phyloP scores from a whole-genome alignment of 495 filamentous ascomycete genomes.

The Penicillium robsamsonii region DNA sequence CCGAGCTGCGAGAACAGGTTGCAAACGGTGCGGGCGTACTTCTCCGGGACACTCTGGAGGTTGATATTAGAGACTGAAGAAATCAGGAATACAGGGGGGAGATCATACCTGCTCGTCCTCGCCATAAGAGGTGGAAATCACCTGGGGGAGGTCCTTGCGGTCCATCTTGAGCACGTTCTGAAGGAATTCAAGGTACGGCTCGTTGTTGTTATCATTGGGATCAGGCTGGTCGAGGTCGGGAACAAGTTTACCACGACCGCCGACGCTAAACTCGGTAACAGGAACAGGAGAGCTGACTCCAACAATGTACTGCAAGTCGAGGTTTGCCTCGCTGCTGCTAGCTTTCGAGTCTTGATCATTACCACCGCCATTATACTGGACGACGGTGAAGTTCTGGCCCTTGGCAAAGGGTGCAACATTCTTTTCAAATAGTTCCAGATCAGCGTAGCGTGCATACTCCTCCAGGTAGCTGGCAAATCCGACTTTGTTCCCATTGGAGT shows the following conservation, averaged over 20 bases:
- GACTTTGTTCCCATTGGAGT: slow-evolving; percentile 45
- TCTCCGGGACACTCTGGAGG: slow-evolving; percentile 59
- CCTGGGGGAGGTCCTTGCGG: slow-evolving; percentile 61
- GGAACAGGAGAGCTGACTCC: slow-evolving; percentile 58
- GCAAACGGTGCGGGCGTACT: slow-evolving; percentile 69
- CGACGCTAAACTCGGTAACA: slow-evolving; percentile 65
- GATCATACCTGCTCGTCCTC: slow-evolving; percentile 62
- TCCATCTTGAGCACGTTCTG: slow-evolving; percentile 54
- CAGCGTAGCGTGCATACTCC: slow-evolving; percentile 60
- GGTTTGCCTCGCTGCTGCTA: slow-evolving; percentile 66
- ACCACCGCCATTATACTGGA: slow-evolving; percentile 55
- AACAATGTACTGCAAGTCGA: slow-evolving; percentile 71
- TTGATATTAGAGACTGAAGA: slow-evolving; percentile 5
- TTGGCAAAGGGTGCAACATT: slow-evolving; percentile 52
- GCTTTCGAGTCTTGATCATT: slow-evolving; percentile 49
- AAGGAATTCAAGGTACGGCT: slow-evolving; percentile 74
- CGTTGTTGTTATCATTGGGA: slow-evolving; percentile 57
- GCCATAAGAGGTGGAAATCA: slow-evolving; percentile 77
- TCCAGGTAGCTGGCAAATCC: slow-evolving; percentile 69
- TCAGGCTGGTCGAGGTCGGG: slow-evolving; percentile 61
- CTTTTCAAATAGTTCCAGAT: slow-evolving; percentile 56
- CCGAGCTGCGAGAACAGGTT: slow-evolving; percentile 69
- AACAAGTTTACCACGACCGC: slow-evolving; percentile 58
- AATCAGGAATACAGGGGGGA: background rate
- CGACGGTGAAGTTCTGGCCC: slow-evolving; percentile 63